These are phyloP conservation scores for Fusarium sambucinum DNA, from an alignment of 2,329 filamentous ascomycete genomes.

Conservation along the genomic window DNA sequence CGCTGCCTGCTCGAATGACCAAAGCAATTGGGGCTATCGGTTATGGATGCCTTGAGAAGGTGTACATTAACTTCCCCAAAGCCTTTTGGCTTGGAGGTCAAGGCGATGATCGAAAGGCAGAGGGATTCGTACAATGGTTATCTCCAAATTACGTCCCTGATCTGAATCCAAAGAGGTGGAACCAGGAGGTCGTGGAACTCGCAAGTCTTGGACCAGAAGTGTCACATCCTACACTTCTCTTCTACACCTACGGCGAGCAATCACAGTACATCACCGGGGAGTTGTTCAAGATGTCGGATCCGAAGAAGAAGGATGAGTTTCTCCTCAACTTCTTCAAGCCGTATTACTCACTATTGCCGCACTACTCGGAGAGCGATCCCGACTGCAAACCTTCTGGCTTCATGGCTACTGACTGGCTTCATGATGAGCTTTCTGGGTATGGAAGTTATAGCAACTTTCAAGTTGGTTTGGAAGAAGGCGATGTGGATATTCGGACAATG, in stretches of 20 bases:
- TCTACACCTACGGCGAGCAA: conserved; percentile 79
- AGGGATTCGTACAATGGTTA: conserved; percentile 82
- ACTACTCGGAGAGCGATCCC: conserved; percentile 66
- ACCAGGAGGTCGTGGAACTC: conserved; percentile 82
- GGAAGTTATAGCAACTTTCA: conserved; percentile 91
- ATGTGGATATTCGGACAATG: conserved; percentile 76
- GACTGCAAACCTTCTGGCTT: conserved; percentile 73
- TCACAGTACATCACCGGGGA: conserved; percentile 65
- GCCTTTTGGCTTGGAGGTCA: conserved; percentile 76
- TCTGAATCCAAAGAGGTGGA: conserved; percentile 74
- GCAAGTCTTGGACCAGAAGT: conserved; percentile 69
- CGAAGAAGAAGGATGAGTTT: conserved; percentile 63
- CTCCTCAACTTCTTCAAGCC: conserved; percentile 78
- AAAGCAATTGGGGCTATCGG: conserved; percentile 73
- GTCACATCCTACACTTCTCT: conserved; percentile 84
- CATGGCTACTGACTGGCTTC: conserved; percentile 81
- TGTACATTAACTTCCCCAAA: conserved; percentile 76
- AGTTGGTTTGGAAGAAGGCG: conserved; percentile 75
- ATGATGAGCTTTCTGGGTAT: conserved; percentile 82
- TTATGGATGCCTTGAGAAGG: conserved; percentile 80
- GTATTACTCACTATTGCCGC: conserved; percentile 80
- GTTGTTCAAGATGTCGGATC: conserved; percentile 56
- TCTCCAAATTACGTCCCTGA: conserved; percentile 73
- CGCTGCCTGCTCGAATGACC: conserved; percentile 67
- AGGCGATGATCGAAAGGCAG: conserved; percentile 57